These are phyloP conservation scores for Mycena alexandri DNA, from an alignment of 768 basidiomycete species.

Conservation along the genomic window DNA sequence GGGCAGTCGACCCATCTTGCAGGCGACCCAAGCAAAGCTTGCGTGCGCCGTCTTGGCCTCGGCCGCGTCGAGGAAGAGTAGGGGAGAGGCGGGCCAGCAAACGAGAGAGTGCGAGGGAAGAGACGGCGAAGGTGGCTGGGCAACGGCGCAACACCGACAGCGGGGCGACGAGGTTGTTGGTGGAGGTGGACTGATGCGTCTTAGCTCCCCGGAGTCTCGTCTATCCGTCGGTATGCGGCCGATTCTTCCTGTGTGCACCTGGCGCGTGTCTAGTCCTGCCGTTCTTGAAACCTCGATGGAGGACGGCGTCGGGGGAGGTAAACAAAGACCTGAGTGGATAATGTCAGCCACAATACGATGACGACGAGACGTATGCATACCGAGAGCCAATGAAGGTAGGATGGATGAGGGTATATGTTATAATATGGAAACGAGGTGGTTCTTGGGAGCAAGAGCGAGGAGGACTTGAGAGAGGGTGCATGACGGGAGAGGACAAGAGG, in stretches of 20 bases:
- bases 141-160: neutral
- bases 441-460: too few species aligned
- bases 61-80: neutral
- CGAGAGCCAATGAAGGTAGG: too few species aligned
- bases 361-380: too few species aligned
- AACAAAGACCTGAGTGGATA: too few species aligned
- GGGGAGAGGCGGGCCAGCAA: neutral
- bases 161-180: conserved; percentile 6
- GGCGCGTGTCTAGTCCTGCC: too few species aligned
- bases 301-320: too few species aligned
- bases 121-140: neutral
- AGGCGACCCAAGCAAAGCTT: neutral
- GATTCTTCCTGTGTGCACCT: neutral
- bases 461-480: too few species aligned
- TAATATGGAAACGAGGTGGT: too few species aligned
- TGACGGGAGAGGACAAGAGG: too few species aligned
- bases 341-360: too few species aligned
- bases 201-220: neutral
- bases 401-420: too few species aligned
- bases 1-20: neutral
- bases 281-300: too few species aligned
- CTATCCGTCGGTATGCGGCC: conserved; percentile 1
- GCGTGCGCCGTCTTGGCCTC: neutral
- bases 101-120: neutral
- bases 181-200: conserved; percentile 1